Base-by-base conservation (phyloP, 129 eudicot species). In the Arctium lappa region DNA sequence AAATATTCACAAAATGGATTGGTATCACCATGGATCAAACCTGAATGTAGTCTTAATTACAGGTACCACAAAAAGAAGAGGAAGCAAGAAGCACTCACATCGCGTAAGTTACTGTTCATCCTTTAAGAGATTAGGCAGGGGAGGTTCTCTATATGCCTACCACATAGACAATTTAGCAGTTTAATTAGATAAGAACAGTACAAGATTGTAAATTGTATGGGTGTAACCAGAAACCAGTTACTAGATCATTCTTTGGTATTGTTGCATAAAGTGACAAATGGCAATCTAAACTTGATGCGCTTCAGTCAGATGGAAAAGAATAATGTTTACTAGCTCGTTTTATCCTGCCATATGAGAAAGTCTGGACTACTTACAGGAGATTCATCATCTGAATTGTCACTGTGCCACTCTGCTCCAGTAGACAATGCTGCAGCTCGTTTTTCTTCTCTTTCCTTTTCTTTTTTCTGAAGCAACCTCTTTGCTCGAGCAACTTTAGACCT, bases 401-500 rank as follows among this genome's bases (percentile, higher is more conserved):
- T 93, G 68, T 79, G 88, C 91, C 91, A 93, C 81, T 93, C 99
- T 87, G 83, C 77, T 77, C 99, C 99, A 90, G 93, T 97, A 62
- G 97, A 95, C 83, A 90, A 72, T 75, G 97, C 95, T 60, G 92
- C 95, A 84, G 92, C 94, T 82, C 81, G 90, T 81, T 81, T 88
- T 78, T 87, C 90, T 83, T 93, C 95, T 70, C 82, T 90, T 66
- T 53, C 4, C 50, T 85, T 75, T 87, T 74, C 89, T 80, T 84
- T 86, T 87, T 90, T 91, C 88, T 76, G 81, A 53, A 93, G 94
- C 86, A 79, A 44, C 87, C 76, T 91, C 83, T 88, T 91, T 31
- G 99, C 99, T 80, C 99, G 86, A 48, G 88, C 72, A 79, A 95
- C 99, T 85, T 85, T 95, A 6, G 92, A 80, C 89, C 98, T 94